These are phyloP conservation scores for Ascocoryne sarcoides DNA, from an alignment of 2,329 filamentous ascomycete genomes.

Conservation along the genomic window DNA sequence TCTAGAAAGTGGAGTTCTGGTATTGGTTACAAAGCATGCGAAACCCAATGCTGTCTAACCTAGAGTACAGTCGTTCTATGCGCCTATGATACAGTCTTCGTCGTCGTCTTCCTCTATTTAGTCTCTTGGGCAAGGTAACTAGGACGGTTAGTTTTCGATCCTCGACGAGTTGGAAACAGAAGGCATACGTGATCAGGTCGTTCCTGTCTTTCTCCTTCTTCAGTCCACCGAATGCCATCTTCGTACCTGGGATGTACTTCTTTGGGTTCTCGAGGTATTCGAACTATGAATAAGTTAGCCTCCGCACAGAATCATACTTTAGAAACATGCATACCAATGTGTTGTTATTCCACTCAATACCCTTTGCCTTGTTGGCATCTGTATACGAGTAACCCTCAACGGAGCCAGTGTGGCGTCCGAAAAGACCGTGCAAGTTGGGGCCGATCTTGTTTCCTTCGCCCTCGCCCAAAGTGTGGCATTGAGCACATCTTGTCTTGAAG, in stretches of 20 bases:
- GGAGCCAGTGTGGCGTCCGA: conserved; percentile 88
- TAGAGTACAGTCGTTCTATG: conserved; percentile 15
- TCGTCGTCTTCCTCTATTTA: conserved; percentile 43
- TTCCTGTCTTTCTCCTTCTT: conserved; percentile 99
- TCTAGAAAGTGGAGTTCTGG: conserved; percentile 10
- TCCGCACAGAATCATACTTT: not conserved
- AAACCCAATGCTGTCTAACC: conserved; percentile 17
- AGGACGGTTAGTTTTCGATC: conserved; percentile 13
- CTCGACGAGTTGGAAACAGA: not conserved
- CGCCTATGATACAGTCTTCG: conserved; percentile 27
- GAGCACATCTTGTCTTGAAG: conserved; percentile 97
- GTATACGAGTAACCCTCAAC: conserved; percentile 95
- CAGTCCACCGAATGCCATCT: conserved; percentile 99
- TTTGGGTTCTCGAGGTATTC: conserved; percentile 99
- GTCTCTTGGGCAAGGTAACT: conserved; percentile 64
- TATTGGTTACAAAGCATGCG: conserved; percentile 5
- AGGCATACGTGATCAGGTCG: conserved; percentile 87
- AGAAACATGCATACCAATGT: conserved; percentile 57
- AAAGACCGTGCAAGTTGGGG: conserved; percentile 93
- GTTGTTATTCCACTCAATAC: conserved; percentile 76
- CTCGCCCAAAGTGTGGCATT: conserved; percentile 94
- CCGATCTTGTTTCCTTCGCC: conserved; percentile 96
- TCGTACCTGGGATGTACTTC: conserved; percentile 99
- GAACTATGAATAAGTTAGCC: conserved; percentile 48
- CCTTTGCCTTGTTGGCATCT: conserved; percentile 98